These are phyloP conservation scores for Lasiodiplodia sp. DNA, from an alignment of 2,329 filamentous ascomycete species.

Conservation along the genomic window DNA sequence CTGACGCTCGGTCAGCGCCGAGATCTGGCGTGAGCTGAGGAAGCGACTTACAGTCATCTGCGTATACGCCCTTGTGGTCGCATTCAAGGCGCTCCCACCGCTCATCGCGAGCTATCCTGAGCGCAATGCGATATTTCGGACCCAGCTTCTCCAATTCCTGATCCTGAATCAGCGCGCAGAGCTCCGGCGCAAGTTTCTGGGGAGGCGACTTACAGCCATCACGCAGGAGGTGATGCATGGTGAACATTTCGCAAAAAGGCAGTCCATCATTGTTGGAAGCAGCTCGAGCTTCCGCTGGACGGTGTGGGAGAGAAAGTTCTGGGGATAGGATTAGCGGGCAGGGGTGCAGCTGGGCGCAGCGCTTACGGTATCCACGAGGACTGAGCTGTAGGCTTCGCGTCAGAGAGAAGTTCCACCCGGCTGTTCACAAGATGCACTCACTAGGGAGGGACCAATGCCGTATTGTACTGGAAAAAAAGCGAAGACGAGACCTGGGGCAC, in stretches of 20 bases:
- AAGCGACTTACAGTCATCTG: conserved; percentile 75
- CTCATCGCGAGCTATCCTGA: conserved; percentile 87
- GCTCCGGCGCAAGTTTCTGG: background rate
- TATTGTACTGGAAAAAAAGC: conserved; percentile 66
- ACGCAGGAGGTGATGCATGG: conserved; percentile 87
- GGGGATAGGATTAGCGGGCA: conserved; percentile 40
- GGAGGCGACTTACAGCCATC: conserved; percentile 58
- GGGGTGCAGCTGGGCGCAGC: background rate
- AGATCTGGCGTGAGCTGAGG: background rate
- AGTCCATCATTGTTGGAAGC: conserved; percentile 90
- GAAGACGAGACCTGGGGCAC: conserved; percentile 78
- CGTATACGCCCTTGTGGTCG: conserved; percentile 87
- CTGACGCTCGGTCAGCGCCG: background rate
- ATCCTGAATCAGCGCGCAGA: background rate
- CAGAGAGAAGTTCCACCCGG: too few relatives aligned
- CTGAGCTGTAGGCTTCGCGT: conserved; percentile 51
- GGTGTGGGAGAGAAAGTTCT: conserved; percentile 87
- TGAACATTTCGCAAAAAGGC: conserved; percentile 88
- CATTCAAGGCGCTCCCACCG: conserved; percentile 86
- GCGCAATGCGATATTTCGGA: conserved; percentile 83
- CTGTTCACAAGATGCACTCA: too few relatives aligned
- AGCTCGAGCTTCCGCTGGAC: conserved; percentile 90
- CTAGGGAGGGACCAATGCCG: conserved; percentile 72
- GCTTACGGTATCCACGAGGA: conserved; percentile 76
- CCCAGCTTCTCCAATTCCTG: conserved; percentile 81